Conservation (phyloP, 768 basidiomycete species). For the Xerocomellus dryophilus region DNA sequence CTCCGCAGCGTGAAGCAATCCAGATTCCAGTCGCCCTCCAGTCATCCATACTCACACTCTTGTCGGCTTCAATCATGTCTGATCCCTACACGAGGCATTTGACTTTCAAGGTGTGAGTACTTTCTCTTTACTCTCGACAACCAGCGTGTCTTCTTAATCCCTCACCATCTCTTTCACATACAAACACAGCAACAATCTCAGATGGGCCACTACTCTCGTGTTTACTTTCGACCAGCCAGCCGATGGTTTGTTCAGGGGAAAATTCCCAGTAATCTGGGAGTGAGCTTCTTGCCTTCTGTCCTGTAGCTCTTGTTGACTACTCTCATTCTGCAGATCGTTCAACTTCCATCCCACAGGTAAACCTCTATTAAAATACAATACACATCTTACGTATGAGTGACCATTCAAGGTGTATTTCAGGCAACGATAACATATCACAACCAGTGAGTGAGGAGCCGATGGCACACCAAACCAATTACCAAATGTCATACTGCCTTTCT, state of each 20-base stretch:
- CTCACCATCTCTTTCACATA: background rate
- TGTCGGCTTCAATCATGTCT: background rate
- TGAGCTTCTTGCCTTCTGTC: background rate
- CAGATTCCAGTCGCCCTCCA: too few species aligned
- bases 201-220: background rate
- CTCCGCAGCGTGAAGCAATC: background rate
- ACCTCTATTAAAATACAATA: background rate
- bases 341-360: too few species aligned
- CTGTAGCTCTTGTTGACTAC: background rate
- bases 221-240: background rate
- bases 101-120: background rate
- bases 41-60: background rate
- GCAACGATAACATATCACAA: background rate
- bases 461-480: background rate
- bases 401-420: background rate
- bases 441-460: background rate
- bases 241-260: background rate
- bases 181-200: background rate
- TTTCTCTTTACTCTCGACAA: background rate
- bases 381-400: background rate
- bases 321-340: background rate
- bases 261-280: background rate
- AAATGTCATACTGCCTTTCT: background rate
- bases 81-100: background rate
- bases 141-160: background rate